A percentile compares a stretch with the other conserved stretches of the same genome.
Evolutionary conservation across 2,329 filamentous ascomycete genomes (phyloP).

Genomic region (Fusarium lateritium): DNA sequence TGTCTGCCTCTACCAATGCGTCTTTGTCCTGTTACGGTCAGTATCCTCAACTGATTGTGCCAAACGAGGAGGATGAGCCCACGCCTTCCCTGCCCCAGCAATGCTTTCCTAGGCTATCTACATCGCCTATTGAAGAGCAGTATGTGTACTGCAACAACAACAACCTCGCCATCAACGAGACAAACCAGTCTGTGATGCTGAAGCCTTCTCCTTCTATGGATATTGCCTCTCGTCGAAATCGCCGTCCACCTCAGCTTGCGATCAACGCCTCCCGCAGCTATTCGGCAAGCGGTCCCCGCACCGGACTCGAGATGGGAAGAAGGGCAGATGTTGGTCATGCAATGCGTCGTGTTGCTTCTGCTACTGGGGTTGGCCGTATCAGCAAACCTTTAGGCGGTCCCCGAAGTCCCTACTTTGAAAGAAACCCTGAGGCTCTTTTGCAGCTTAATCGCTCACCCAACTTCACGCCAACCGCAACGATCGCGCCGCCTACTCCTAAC

Average conservation of each 20-base stretch:
- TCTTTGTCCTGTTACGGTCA: slow-evolving; percentile 38
- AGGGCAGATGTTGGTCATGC: slow-evolving; percentile 62
- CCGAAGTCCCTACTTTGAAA: slow-evolving; percentile 60
- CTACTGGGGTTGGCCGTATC: slow-evolving; percentile 59
- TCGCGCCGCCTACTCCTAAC: slow-evolving; percentile 66
- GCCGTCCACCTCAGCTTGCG: slow-evolving; percentile 61
- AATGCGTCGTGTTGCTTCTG: slow-evolving; percentile 69
- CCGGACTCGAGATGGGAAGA: slow-evolving; percentile 63
- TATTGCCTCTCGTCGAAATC: slow-evolving; percentile 68
- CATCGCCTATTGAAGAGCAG: slow-evolving; percentile 40
- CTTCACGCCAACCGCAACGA: slow-evolving; percentile 56
- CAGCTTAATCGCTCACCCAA: slow-evolving; percentile 61
- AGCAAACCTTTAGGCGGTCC: slow-evolving; percentile 53
- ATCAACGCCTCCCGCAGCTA: slow-evolving; percentile 62
- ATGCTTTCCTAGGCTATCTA: slow-evolving; percentile 41
- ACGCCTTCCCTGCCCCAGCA: slow-evolving; percentile 45
- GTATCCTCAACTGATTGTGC: slow-evolving; percentile 46
- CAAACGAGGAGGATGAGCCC: slow-evolving; percentile 41
- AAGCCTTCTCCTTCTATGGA: slow-evolving; percentile 67
- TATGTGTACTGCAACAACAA: slow-evolving; percentile 39
- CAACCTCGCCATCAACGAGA: slow-evolving; percentile 34
- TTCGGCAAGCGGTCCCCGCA: slow-evolving; percentile 61
- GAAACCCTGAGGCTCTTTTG: slow-evolving; percentile 62
- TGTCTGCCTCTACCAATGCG: slow-evolving; percentile 19
- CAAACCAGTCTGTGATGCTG: slow-evolving; percentile 51